Conservation (phyloP, 192 early-diverging fungal species). For the Gigaspora rosea region DNA sequence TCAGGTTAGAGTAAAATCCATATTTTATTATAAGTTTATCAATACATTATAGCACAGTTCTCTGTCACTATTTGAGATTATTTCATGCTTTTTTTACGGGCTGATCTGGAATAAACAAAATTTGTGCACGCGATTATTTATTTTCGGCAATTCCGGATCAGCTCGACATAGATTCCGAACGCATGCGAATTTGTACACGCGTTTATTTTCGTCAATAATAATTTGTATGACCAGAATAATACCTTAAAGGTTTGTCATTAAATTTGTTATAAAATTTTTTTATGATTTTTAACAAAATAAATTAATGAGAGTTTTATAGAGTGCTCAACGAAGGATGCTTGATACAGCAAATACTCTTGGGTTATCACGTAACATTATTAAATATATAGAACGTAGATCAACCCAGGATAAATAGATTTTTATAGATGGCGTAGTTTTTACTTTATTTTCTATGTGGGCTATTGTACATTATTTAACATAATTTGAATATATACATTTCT, state of each 20-base stretch:
- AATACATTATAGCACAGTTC: too few species aligned
- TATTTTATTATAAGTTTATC: too few species aligned
- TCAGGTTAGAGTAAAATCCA: too few species aligned
- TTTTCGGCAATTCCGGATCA: too few species aligned
- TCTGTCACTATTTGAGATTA: too few species aligned
- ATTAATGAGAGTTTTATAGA: constrained; percentile 37
- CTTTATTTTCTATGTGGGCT: constrained; percentile 54
- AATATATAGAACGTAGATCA: constrained; percentile 58
- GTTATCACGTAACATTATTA: constrained; percentile 59
- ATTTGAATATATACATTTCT: background rate
- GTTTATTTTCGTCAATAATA: too few species aligned
- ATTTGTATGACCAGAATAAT: constrained; percentile 58
- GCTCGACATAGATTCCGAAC: too few species aligned
- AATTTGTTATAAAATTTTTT: background rate
- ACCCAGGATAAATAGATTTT: constrained; percentile 65
- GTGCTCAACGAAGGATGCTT: constrained; percentile 56
- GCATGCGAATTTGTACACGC: too few species aligned
- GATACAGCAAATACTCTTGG: constrained; percentile 62
- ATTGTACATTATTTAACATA: constrained; percentile 56
- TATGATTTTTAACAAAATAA: too few species aligned
- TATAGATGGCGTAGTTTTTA: constrained; percentile 51
- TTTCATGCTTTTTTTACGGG: too few species aligned
- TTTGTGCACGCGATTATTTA: too few species aligned
- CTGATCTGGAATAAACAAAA: too few species aligned
- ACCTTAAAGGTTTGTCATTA: constrained; percentile 51